Conservation (phyloP, 306 rosid genomes). For the Boehmeria nivea region DNA sequence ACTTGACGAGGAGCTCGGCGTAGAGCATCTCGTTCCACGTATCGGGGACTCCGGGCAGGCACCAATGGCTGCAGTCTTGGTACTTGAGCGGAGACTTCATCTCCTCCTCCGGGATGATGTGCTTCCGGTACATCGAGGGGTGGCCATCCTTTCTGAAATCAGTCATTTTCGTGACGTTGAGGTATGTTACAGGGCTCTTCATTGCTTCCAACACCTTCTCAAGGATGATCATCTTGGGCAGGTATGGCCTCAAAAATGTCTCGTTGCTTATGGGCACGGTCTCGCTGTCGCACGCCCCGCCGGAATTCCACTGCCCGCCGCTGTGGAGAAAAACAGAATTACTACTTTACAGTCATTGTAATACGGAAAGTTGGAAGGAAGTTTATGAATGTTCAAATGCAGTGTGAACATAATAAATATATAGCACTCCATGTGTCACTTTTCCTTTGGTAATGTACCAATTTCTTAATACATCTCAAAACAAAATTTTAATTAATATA, state of each 20-base stretch:
- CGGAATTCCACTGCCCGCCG: constrained; percentile 98
- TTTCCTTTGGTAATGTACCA: too few relatives aligned
- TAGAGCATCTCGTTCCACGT: constrained; percentile 81
- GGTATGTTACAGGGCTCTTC: constrained; percentile 71
- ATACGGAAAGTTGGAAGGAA: too few relatives aligned
- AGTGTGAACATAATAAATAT: too few relatives aligned
- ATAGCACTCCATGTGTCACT: too few relatives aligned
- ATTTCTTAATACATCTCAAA: too few relatives aligned
- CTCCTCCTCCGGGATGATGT: constrained; percentile 45
- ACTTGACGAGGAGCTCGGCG: constrained; percentile 56
- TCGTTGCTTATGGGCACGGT: constrained; percentile 62
- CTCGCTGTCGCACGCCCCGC: constrained; percentile 82
- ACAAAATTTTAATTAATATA: not conserved
- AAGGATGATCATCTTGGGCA: constrained; percentile 60
- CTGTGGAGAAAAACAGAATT: constrained; percentile 31
- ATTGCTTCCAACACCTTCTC: constrained; percentile 68
- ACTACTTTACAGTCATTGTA: not conserved
- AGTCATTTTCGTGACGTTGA: constrained; percentile 80
- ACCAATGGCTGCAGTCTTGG: constrained; percentile 99
- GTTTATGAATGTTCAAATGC: too few relatives aligned
- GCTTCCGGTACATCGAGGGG: constrained; percentile 84
- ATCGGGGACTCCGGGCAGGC: constrained; percentile 98
- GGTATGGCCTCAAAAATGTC: constrained; percentile 65
- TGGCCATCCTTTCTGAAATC: constrained; percentile 96
- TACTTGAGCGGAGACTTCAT: constrained; percentile 46